phyloP scores from a whole-genome alignment of 2,329 filamentous ascomycete species.

The Diplodia sapinea region DNA sequence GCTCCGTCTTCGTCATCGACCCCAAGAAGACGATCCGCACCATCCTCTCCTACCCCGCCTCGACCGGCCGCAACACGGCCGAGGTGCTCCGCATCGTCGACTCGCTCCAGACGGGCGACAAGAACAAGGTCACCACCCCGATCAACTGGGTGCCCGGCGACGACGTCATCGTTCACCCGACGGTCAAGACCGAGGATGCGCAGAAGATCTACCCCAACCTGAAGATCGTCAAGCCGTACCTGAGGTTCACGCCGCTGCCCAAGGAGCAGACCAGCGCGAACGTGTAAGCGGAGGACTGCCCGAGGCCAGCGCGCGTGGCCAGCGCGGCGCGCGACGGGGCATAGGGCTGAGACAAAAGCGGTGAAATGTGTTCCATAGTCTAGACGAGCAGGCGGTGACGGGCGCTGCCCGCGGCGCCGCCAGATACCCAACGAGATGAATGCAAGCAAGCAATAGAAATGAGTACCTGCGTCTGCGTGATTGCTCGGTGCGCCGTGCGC shows the following conservation, averaged over 20 bases:
- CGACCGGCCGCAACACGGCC: constrained; percentile 70
- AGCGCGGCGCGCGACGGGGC: too few relatives aligned
- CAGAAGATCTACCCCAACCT: constrained; percentile 84
- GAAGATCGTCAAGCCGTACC: constrained; percentile 68
- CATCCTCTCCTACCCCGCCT: constrained; percentile 86
- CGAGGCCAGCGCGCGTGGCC: not conserved
- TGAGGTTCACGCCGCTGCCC: constrained; percentile 71
- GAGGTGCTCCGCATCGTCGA: constrained; percentile 66
- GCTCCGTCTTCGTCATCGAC: constrained; percentile 93
- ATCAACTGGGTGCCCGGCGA: constrained; percentile 90
- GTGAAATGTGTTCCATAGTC: constrained; percentile 7
- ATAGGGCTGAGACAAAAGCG: constrained; percentile 29
- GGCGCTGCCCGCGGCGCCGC: constrained; percentile 34
- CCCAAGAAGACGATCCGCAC: constrained; percentile 93
- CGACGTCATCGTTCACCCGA: constrained; percentile 89
- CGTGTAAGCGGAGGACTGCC: constrained; percentile 22
- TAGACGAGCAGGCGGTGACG: constrained; percentile 35
- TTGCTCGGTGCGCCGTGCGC: constrained; percentile 1
- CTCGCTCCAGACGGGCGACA: constrained; percentile 72
- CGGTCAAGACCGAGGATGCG: constrained; percentile 82
- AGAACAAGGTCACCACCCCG: constrained; percentile 84
- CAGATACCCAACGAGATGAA: constrained; percentile 38
- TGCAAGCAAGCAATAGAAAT: constrained; percentile 26
- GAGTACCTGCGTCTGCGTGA: constrained; percentile 19
- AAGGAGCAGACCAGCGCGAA: constrained; percentile 50